These are phyloP conservation scores for Calcarisporium arbuscula DNA, from an alignment of 2,329 filamentous ascomycete genomes.

Conservation along the genomic window DNA sequence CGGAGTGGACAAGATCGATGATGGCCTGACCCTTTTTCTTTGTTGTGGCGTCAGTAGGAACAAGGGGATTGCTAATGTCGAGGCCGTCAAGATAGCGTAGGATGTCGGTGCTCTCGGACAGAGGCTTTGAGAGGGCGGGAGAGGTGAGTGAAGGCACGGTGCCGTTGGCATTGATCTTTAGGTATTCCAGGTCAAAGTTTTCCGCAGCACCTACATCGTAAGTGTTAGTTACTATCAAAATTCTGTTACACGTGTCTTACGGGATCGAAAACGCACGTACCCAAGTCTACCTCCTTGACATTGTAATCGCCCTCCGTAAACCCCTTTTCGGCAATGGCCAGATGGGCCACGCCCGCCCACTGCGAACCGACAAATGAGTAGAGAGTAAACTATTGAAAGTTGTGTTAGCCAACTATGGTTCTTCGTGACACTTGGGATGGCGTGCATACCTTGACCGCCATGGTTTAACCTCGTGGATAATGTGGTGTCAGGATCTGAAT, in stretches of 20 bases:
- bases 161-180: conserved; percentile 14
- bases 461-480: too few species aligned
- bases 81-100: conserved; percentile 11
- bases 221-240: too few species aligned
- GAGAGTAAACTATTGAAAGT: conserved; percentile 13
- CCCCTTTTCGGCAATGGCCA: conserved; percentile 13
- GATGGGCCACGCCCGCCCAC: conserved; percentile 14
- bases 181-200: conserved; percentile 12
- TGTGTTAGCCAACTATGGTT: too few species aligned
- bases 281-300: conserved; percentile 9
- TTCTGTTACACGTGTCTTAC: too few species aligned
- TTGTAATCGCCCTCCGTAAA: conserved; percentile 11
- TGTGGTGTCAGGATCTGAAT: too few species aligned
- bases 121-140: conserved; percentile 8
- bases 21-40: conserved; percentile 7
- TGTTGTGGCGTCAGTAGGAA: conserved; percentile 4
- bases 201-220: conserved; percentile 5
- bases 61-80: neutral
- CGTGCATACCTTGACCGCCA: too few species aligned
- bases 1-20: conserved; percentile 12
- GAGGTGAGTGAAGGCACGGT: conserved; percentile 12
- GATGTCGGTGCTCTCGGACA: conserved; percentile 11
- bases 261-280: too few species aligned
- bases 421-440: too few species aligned
- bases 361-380: conserved; percentile 13